Percentiles rank a stretch among this genome's conserved stretches.
Evolutionary conservation across 441 rosid genomes (phyloP).

Genomic region (Populus hybrid): DNA sequence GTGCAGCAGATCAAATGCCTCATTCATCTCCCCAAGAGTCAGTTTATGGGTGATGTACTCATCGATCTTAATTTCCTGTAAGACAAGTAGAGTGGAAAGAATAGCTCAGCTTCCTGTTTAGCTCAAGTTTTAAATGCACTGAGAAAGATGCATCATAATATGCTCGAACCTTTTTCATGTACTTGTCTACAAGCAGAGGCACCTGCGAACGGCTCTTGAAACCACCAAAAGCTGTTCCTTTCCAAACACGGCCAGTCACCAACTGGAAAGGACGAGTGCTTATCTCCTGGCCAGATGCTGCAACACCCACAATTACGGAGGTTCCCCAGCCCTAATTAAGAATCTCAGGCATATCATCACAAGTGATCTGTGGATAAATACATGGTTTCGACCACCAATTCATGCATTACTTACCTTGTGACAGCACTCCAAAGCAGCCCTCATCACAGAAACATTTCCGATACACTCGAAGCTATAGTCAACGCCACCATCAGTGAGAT

Average conservation of each 20-base stretch:
- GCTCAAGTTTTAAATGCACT: neutral
- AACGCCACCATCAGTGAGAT: slow-evolving; percentile 95
- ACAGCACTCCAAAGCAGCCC: slow-evolving; percentile 96
- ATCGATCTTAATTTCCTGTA: slow-evolving; percentile 94
- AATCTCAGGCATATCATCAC: slow-evolving; percentile 20
- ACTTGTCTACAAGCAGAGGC: slow-evolving; percentile 98
- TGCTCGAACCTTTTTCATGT: slow-evolving; percentile 73
- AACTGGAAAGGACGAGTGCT: slow-evolving; percentile 95
- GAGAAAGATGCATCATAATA: neutral
- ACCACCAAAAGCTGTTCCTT: slow-evolving; percentile 98
- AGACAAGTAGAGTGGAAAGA: neutral
- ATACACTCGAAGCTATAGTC: slow-evolving; percentile 97
- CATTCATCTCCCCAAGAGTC: slow-evolving; percentile 74
- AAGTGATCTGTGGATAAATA: neutral
- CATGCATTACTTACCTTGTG: slow-evolving; percentile 61
- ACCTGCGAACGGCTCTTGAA: slow-evolving; percentile 99
- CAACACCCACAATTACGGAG: slow-evolving; percentile 92
- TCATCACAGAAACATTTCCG: slow-evolving; percentile 90
- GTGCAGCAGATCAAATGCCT: slow-evolving; percentile 87
- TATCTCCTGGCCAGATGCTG: slow-evolving; percentile 98
- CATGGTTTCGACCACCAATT: neutral
- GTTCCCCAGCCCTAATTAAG: slow-evolving; percentile 91
- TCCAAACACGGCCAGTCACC: slow-evolving; percentile 99
- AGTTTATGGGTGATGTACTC: slow-evolving; percentile 80
- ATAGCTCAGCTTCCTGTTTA: neutral